phyloP scores from a whole-genome alignment of 179 eudicot genomes.

The Silene vulgaris region DNA sequence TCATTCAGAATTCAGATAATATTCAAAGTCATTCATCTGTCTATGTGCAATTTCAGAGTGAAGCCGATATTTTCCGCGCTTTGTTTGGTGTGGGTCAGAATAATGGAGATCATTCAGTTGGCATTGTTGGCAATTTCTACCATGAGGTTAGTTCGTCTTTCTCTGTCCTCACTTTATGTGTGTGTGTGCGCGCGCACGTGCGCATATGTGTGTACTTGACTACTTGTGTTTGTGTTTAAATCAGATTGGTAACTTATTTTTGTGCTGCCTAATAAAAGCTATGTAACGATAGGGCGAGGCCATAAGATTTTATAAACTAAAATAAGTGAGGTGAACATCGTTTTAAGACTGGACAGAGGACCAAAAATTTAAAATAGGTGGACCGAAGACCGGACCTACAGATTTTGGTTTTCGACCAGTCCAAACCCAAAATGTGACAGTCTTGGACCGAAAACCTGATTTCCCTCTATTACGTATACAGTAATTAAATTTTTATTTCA shows the following conservation, averaged over 20 bases:
- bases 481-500: no score
- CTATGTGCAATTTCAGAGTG: constrained; percentile 50
- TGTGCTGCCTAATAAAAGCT: neutral
- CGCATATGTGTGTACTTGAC: neutral
- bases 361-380: no score
- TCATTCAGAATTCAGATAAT: neutral
- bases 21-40: neutral
- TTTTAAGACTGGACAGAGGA: no score
- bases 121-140: constrained; percentile 31
- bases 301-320: neutral
- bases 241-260: neutral
- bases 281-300: neutral
- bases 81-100: constrained; percentile 49
- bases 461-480: no score
- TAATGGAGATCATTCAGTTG: constrained; percentile 58
- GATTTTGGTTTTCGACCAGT: no score
- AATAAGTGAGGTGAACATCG: neutral
- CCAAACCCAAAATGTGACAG: no score
- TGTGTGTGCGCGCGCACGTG: neutral
- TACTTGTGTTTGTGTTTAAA: neutral
- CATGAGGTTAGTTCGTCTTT: constrained; percentile 30
- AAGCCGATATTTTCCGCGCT: constrained; percentile 53
- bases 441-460: no score
- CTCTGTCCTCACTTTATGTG: neutral
- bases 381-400: no score